Evolutionary conservation across 768 basidiomycete species (phyloP).

Genomic region (Boletus coccyginus): DNA sequence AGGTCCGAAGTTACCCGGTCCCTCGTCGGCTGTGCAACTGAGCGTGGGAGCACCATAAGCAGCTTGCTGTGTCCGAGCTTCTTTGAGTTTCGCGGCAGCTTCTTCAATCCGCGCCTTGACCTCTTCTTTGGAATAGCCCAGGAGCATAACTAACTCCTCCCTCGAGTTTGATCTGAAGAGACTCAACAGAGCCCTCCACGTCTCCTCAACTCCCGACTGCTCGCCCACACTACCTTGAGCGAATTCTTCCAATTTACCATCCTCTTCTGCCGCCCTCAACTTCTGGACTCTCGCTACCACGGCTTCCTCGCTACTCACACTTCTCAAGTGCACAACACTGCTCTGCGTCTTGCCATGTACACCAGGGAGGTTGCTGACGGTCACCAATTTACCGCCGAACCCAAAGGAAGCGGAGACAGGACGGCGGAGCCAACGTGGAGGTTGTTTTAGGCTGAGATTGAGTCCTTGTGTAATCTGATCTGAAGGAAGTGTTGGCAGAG

Average conservation of each 20-base stretch:
- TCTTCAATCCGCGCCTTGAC: slow-evolving; percentile 76
- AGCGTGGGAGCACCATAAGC: slow-evolving; percentile 26
- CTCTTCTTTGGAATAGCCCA: slow-evolving; percentile 91
- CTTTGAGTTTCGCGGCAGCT: slow-evolving; percentile 74
- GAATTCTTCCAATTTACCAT: slow-evolving; percentile 57
- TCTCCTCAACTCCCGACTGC: slow-evolving; percentile 41
- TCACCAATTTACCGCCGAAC: slow-evolving; percentile 85
- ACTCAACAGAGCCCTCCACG: slow-evolving; percentile 87
- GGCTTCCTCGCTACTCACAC: slow-evolving; percentile 69
- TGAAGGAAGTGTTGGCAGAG: slow-evolving; percentile 42
- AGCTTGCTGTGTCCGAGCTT: slow-evolving; percentile 28
- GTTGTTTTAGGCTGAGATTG: slow-evolving; percentile 84
- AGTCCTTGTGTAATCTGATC: slow-evolving; percentile 41
- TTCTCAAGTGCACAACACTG: slow-evolving; percentile 74
- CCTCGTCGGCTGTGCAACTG: slow-evolving; percentile 37
- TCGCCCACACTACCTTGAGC: slow-evolving; percentile 52
- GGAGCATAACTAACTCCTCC: slow-evolving; percentile 83
- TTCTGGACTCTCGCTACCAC: slow-evolving; percentile 73
- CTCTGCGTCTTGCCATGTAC: slow-evolving; percentile 81
- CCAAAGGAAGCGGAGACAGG: slow-evolving; percentile 83
- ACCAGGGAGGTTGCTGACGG: slow-evolving; percentile 71
- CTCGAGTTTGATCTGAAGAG: slow-evolving; percentile 87
- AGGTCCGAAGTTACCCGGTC: slow-evolving; percentile 42
- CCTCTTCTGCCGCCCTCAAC: slow-evolving; percentile 61
- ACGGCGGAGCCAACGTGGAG: slow-evolving; percentile 95